These are phyloP conservation scores for Phialophora tarda DNA, from an alignment of 2,329 filamentous ascomycete species.

Conservation along the genomic window DNA sequence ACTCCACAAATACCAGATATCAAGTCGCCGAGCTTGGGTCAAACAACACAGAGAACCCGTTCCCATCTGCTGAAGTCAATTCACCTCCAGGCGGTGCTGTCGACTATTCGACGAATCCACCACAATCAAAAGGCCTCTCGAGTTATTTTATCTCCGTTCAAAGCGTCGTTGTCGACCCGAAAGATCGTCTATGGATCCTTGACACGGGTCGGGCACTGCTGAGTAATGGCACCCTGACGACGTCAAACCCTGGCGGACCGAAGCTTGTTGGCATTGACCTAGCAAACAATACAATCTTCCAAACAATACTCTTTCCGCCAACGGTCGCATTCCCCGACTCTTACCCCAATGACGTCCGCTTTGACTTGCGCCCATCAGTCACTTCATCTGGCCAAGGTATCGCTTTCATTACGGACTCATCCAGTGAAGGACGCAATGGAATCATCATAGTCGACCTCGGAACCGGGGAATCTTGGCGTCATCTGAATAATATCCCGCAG, in stretches of 20 bases:
- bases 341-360: slow-evolving; percentile 61
- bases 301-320: slow-evolving; percentile 58
- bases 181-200: slow-evolving; percentile 60
- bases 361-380: slow-evolving; percentile 56
- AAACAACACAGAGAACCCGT: slow-evolving; percentile 53
- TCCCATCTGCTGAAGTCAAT: slow-evolving; percentile 54
- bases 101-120: slow-evolving; percentile 57
- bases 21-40: slow-evolving; percentile 55
- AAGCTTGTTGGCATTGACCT: slow-evolving; percentile 59
- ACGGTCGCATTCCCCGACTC: slow-evolving; percentile 55
- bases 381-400: slow-evolving; percentile 51
- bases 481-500: slow-evolving; percentile 51
- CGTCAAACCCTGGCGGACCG: slow-evolving; percentile 55
- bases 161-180: slow-evolving; percentile 58
- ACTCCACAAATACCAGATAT: slow-evolving; percentile 57
- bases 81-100: slow-evolving; percentile 57
- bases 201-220: slow-evolving; percentile 58
- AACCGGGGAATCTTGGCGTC: slow-evolving; percentile 51
- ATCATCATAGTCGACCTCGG: slow-evolving; percentile 59
- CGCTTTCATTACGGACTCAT: slow-evolving; percentile 61
- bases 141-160: slow-evolving; percentile 59
- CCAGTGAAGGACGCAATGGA: slow-evolving; percentile 55
- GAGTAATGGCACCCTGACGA: slow-evolving; percentile 52
- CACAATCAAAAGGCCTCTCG: slow-evolving; percentile 54
- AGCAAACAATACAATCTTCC: slow-evolving; percentile 52